Percentiles rank a stretch among this genome's conserved stretches.
Evolutionary conservation across 805 yeast genomes (phyloP).

Genomic region (Candida tibetensis): DNA sequence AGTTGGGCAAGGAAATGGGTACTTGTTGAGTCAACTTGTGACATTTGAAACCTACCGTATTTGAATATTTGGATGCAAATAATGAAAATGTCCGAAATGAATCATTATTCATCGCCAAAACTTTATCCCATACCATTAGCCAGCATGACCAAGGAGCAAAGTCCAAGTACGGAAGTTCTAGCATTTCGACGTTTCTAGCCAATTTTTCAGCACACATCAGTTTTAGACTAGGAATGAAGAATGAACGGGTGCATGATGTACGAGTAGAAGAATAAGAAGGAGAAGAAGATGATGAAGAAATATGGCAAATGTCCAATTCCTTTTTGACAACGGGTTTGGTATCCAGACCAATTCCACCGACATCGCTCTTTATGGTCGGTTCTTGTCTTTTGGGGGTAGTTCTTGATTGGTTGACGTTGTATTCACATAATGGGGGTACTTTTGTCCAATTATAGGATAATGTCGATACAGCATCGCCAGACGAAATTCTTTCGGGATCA

Average conservation of each 20-base stretch:
- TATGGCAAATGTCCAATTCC: too few relatives aligned
- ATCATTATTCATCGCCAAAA: slow-evolving; percentile 26
- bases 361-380: too few relatives aligned
- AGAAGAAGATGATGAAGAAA: too few relatives aligned
- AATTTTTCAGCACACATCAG: slow-evolving; percentile 25
- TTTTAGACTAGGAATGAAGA: slow-evolving; percentile 16
- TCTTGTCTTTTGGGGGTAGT: too few relatives aligned
- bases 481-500: neutral
- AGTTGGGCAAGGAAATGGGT: neutral
- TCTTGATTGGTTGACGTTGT: slow-evolving; percentile 12
- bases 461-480: neutral
- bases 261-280: too few relatives aligned
- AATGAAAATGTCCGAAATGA: slow-evolving; percentile 25
- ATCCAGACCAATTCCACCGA: too few relatives aligned
- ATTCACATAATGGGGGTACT: slow-evolving; percentile 16
- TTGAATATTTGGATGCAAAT: slow-evolving; percentile 24
- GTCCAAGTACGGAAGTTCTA: slow-evolving; percentile 19
- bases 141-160: slow-evolving; percentile 30
- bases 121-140: slow-evolving; percentile 30
- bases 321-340: too few relatives aligned
- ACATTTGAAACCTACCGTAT: slow-evolving; percentile 19
- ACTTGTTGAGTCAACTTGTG: slow-evolving; percentile 13
- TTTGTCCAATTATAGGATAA: neutral
- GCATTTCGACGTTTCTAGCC: slow-evolving; percentile 24
- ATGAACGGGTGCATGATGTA: too few relatives aligned